These are phyloP conservation scores for Heliocybe sulcata DNA, from an alignment of 1,284 basidiomycete species.

Conservation along the genomic window DNA sequence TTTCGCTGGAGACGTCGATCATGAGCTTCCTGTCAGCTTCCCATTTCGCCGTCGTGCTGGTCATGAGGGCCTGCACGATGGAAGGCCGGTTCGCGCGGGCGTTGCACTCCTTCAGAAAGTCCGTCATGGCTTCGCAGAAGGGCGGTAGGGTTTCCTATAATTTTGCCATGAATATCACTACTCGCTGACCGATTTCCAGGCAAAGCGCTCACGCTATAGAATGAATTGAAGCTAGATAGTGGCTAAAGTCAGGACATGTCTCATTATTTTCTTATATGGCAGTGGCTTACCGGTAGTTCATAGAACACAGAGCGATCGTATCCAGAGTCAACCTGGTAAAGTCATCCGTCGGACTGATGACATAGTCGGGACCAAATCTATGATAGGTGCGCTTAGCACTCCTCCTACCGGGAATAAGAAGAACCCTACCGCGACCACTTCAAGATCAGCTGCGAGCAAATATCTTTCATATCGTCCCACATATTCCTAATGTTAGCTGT, in stretches of 20 bases:
- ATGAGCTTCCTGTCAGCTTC: constrained; percentile 31
- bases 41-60: constrained; percentile 29
- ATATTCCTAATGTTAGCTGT: constrained; percentile 37
- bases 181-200: not conserved
- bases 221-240: constrained; percentile 28
- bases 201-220: constrained; percentile 22
- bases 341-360: constrained; percentile 37
- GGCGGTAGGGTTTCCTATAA: constrained; percentile 27
- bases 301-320: constrained; percentile 35
- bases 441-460: constrained; percentile 37
- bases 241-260: not conserved
- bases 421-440: constrained; percentile 36
- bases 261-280: not conserved
- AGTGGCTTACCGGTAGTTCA: constrained; percentile 32
- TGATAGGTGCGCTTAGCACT: not conserved
- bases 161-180: not conserved
- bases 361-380: constrained; percentile 34
- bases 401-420: not conserved
- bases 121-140: constrained; percentile 35
- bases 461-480: constrained; percentile 44
- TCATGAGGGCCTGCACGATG: constrained; percentile 28
- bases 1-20: constrained; percentile 29
- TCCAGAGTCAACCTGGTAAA: constrained; percentile 43
- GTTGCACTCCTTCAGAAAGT: constrained; percentile 32
- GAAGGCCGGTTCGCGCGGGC: constrained; percentile 27